Evolutionary conservation across 352 stramenopile species (phyloP).

Genomic region (Pythium rhizo-oryzae): DNA sequence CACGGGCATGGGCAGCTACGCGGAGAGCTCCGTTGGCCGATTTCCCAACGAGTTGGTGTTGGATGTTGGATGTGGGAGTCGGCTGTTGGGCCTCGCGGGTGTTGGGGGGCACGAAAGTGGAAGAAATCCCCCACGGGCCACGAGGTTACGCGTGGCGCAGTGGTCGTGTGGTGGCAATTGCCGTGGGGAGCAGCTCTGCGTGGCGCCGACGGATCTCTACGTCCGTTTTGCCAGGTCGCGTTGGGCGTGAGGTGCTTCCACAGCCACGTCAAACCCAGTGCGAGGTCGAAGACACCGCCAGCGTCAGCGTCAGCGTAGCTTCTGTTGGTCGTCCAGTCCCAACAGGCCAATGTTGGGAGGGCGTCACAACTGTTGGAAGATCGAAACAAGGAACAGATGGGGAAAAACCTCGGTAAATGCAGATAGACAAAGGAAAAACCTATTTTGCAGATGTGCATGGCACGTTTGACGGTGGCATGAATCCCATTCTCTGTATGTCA

Average conservation of each 20-base stretch:
- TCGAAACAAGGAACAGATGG: slow-evolving; percentile 11
- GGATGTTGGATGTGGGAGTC: too few species aligned
- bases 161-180: too few species aligned
- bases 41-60: too few species aligned
- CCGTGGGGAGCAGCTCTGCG: too few species aligned
- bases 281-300: background rate
- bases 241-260: background rate
- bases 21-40: background rate
- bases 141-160: too few species aligned
- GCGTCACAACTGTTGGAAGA: slow-evolving; percentile 21
- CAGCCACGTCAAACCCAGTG: background rate
- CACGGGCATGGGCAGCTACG: slow-evolving; percentile 18
- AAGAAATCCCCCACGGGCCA: too few species aligned
- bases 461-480: background rate
- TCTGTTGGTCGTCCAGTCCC: background rate
- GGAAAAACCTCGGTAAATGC: slow-evolving; percentile 11
- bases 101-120: too few species aligned
- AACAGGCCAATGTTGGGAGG: too few species aligned
- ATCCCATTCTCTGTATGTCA: slow-evolving; percentile 13
- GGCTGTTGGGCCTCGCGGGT: too few species aligned
- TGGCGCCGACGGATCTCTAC: too few species aligned
- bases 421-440: slow-evolving; percentile 40
- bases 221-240: too few species aligned
- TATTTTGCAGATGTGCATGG: slow-evolving; percentile 47
- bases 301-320: background rate